These are phyloP conservation scores for Tricholoma hemisulphureum DNA, from an alignment of 768 basidiomycete species.

Conservation along the genomic window DNA sequence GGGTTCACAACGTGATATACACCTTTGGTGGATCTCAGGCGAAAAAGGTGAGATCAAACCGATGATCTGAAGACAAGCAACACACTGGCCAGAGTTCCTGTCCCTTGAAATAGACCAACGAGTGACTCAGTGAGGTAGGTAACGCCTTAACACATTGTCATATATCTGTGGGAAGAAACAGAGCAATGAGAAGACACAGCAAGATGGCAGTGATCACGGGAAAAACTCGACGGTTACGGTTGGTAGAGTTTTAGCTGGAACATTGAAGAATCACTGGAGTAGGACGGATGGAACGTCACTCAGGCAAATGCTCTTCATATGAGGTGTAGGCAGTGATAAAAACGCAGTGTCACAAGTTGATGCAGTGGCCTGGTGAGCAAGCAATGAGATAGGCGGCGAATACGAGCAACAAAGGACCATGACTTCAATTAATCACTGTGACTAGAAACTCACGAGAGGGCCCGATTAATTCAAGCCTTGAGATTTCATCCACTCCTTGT, in stretches of 20 bases:
- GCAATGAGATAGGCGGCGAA: neutral
- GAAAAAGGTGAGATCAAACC: no score
- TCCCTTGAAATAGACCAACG: neutral
- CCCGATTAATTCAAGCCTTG: slow-evolving; percentile 64
- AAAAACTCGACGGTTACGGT: neutral
- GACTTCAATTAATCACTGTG: neutral
- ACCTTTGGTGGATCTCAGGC: neutral
- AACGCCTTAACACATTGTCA: neutral
- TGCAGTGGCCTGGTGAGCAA: neutral
- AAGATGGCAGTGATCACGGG: neutral
- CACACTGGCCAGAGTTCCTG: no score
- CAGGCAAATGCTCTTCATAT: neutral
- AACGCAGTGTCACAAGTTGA: neutral
- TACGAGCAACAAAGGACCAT: neutral
- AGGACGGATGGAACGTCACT: neutral
- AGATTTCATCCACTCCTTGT: slow-evolving; percentile 87
- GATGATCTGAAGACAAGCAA: neutral
- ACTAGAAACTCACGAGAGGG: slow-evolving; percentile 13
- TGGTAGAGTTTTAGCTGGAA: neutral
- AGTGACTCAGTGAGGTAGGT: neutral
- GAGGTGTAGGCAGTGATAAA: neutral
- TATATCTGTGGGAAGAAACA: neutral
- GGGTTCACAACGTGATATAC: neutral
- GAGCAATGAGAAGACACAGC: neutral
- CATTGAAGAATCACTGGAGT: neutral